Base-by-base conservation (phyloP, 164 flowering plant genomes). In the Euptelea pleiosperma region DNA sequence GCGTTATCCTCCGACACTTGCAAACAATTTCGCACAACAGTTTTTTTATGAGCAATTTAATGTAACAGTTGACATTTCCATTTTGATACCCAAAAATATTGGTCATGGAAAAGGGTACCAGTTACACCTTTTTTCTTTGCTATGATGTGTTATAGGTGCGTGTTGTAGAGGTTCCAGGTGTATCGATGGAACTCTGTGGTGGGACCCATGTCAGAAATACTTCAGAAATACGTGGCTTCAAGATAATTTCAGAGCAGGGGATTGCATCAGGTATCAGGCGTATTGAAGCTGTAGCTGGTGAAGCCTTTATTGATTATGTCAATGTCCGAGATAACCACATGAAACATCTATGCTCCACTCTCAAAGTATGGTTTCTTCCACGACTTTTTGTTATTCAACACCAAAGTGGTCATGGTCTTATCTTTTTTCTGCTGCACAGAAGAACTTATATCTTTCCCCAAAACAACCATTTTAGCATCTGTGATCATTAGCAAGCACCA, bases 231-330 rank as follows among this genome's bases (percentile, higher is more conserved):
- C 85, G 90, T 14, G 97, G 86, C 22, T 85, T 89, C 80, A 87
- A 81, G 57, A 78, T 87, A 51, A 83, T 90, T 35, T 82, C 91
- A 22, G 97, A 90, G 63, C 94, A 90, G 61, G 97, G 95, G 3
- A 76, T 90, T 71, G 89, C 97, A 60, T 83, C 92, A 55, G 97
- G 97, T 49, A 54, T 85, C 42, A 81, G 94, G 67, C 91, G 94
- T 29, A 85, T 90, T 64, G 94, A 87, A 76, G 97, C 97, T 59
- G 97, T 89, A 15, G 97, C 94, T 21, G 94, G 94, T 48, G 94
- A 89, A 43, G 91, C 94, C 54, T 87, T 80, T 55, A 72, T 89
- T 25, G 94, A 86, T 46, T 89, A 86, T 58, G 69, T 83, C 59
- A 76, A 64, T 63, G 56, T 75, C 25, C 70, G 89, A 47, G 94